Percentiles rank a stretch among this genome's conserved stretches.
Evolutionary conservation across 1,284 basidiomycete genomes (phyloP).

Genomic region (Amylostereum areolatum): DNA sequence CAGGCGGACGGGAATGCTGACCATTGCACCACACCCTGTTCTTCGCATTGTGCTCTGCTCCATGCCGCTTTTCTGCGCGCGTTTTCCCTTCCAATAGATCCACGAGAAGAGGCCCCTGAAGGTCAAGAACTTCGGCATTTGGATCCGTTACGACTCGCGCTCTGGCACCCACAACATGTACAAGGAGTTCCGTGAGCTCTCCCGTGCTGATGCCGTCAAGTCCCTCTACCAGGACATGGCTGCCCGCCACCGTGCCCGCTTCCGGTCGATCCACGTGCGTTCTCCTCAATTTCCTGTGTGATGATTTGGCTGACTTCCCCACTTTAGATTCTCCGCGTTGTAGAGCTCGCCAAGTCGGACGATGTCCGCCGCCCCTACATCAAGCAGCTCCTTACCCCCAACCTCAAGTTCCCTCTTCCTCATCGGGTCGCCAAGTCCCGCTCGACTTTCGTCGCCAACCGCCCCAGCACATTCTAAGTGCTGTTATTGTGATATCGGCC

Average conservation of each 20-base stretch:
- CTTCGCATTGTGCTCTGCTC: conserved; percentile 16
- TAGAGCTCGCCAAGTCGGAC: conserved; percentile 87
- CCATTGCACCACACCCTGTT: conserved; percentile 23
- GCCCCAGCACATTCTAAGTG: conserved; percentile 63
- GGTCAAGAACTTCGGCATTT: conserved; percentile 99
- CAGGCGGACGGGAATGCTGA: conserved; percentile 73
- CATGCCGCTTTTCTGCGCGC: conserved; percentile 1
- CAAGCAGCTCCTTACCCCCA: conserved; percentile 89
- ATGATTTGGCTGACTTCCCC: conserved; percentile 4
- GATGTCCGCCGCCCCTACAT: conserved; percentile 96
- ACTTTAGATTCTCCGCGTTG: conserved; percentile 84
- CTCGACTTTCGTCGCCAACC: conserved; percentile 68
- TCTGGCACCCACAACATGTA: conserved; percentile 98
- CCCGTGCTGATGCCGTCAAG: conserved; percentile 93
- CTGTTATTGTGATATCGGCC: background rate
- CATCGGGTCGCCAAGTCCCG: conserved; percentile 78
- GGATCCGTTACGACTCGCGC: conserved; percentile 98
- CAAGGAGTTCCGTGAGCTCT: conserved; percentile 97
- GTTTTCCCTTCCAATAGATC: conserved; percentile 54
- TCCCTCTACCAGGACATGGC: conserved; percentile 99
- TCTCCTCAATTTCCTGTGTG: background rate
- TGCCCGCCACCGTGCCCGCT: conserved; percentile 97
- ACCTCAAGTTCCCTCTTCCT: conserved; percentile 97
- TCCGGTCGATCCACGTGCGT: conserved; percentile 94
- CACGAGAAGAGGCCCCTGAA: conserved; percentile 96